Evolutionary conservation across 1,284 basidiomycete species (phyloP).

Genomic region (Ceratobasidium sp.): DNA sequence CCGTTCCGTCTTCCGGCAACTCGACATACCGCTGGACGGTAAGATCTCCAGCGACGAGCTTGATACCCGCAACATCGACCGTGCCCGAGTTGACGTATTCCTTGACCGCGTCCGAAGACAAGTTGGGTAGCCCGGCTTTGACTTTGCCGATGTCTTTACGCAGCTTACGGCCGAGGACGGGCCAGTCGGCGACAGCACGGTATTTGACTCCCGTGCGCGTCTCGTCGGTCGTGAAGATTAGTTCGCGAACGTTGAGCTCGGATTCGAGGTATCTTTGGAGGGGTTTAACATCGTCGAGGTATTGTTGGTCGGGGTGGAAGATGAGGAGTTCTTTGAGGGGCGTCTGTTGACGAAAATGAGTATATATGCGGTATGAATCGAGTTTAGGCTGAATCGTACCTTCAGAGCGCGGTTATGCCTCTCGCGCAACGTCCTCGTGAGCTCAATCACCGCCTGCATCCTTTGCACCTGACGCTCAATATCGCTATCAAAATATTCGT

Average conservation of each 20-base stretch:
- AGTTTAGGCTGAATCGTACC: slow-evolving; percentile 62
- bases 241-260: slow-evolving; percentile 94
- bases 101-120: slow-evolving; percentile 89
- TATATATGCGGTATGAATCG: not conserved
- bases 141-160: slow-evolving; percentile 94
- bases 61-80: slow-evolving; percentile 90
- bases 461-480: slow-evolving; percentile 96
- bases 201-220: slow-evolving; percentile 88
- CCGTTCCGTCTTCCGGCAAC: slow-evolving; percentile 74
- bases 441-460: slow-evolving; percentile 95
- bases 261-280: slow-evolving; percentile 92
- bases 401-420: slow-evolving; percentile 90
- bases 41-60: slow-evolving; percentile 90
- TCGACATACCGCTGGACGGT: slow-evolving; percentile 93
- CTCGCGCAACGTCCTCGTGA: slow-evolving; percentile 92
- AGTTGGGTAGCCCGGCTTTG: slow-evolving; percentile 85
- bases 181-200: slow-evolving; percentile 94
- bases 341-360: slow-evolving; percentile 66
- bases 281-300: slow-evolving; percentile 87
- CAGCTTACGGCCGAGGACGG: slow-evolving; percentile 92
- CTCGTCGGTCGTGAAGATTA: slow-evolving; percentile 93
- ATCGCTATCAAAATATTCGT: slow-evolving; percentile 95
- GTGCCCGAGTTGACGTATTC: slow-evolving; percentile 81
- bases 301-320: slow-evolving; percentile 90
- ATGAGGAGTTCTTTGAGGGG: slow-evolving; percentile 94